Evolutionary conservation across 768 basidiomycete genomes (phyloP), one percentile per base, ranked within the genome.

Genomic region (Multifurca ochricompacta): DNA sequence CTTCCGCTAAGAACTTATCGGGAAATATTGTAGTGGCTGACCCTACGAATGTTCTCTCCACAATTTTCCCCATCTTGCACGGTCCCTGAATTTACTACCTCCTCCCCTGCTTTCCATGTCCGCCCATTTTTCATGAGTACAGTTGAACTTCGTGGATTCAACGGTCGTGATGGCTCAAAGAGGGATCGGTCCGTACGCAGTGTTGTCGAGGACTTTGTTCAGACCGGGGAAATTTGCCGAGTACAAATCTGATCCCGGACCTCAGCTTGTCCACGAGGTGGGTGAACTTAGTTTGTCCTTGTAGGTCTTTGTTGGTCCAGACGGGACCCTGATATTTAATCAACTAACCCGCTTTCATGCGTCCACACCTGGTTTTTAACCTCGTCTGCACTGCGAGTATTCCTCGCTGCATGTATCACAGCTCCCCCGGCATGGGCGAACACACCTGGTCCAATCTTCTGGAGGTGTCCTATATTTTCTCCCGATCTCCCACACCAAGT

Each of bases 191-290:
- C 23, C 27, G 19, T 18, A 19, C 36, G 30, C 50, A 3, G 34
- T 42, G 39, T 36, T 36, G 21, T 42, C 43, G 51, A 34, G 14
- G 49, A 57, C 56, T 52, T 57, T 57, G 56, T 52, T 57, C 56
- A 51, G 40, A 36, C 37, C 31, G 39, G 39, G 34, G 56, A 30
- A 30, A 43, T 3, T 57, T 52, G 45, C 50, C 51, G 50, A 47
- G 37, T 46, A 31, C 19, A 7, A 42, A 51, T 49, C 42, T 51
- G 49, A 52, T 51, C 56, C 48, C 56, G 45, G 53, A 54, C 32
- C 47, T 54, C 37, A 41, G 46, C 45, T 54, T 23, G 37, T n/a
- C 56, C 50, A 49, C 49, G 42, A 45, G 48, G 48, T 14, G 30
- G 11, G 40, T 27, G 44, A 41, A 47, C 19, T 27, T 9, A 28